These are phyloP conservation scores for Rhizodiscina lignyota DNA, from an alignment of 495 filamentous ascomycete genomes.

Conservation along the genomic window DNA sequence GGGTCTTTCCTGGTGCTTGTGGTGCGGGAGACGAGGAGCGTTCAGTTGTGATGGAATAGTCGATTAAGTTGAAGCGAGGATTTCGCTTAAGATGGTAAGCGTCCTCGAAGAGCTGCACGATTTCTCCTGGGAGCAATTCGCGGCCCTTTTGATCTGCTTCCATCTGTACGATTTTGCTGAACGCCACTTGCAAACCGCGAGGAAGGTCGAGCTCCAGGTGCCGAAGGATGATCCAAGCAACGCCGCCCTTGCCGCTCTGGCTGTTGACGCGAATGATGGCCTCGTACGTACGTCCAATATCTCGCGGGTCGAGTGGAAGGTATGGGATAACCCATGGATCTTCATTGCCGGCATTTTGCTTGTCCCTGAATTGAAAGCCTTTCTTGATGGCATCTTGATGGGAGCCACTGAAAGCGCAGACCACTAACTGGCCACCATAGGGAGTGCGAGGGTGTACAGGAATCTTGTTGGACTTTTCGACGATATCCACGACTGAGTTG, in stretches of 20 bases:
- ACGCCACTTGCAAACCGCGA: slow-evolving; percentile 81
- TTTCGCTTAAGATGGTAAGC: slow-evolving; percentile 70
- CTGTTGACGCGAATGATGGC: slow-evolving; percentile 96
- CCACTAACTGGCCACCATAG: slow-evolving; percentile 79
- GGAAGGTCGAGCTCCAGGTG: slow-evolving; percentile 83
- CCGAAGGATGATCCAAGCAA: slow-evolving; percentile 85
- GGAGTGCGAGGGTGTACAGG: slow-evolving; percentile 78
- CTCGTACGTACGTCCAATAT: slow-evolving; percentile 92
- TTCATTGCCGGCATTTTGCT: slow-evolving; percentile 37
- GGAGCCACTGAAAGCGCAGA: slow-evolving; percentile 77
- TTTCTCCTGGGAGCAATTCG: slow-evolving; percentile 70
- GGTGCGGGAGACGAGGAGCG: slow-evolving; percentile 63
- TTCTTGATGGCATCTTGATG: slow-evolving; percentile 99
- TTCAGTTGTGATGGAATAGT: slow-evolving; percentile 84
- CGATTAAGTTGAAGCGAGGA: slow-evolving; percentile 72
- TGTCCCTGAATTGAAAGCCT: slow-evolving; percentile 63
- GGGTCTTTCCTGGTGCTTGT: slow-evolving; percentile 31
- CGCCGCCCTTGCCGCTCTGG: slow-evolving; percentile 88
- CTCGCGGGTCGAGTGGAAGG: slow-evolving; percentile 79
- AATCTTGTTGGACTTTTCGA: slow-evolving; percentile 89
- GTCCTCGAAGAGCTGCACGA: slow-evolving; percentile 68
- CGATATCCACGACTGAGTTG: slow-evolving; percentile 69
- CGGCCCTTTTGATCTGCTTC: slow-evolving; percentile 56
- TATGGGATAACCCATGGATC: slow-evolving; percentile 65
- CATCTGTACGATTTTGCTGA: slow-evolving; percentile 71